These are phyloP conservation scores for Penicillium lagena DNA, from an alignment of 495 filamentous ascomycete genomes.

Conservation along the genomic window DNA sequence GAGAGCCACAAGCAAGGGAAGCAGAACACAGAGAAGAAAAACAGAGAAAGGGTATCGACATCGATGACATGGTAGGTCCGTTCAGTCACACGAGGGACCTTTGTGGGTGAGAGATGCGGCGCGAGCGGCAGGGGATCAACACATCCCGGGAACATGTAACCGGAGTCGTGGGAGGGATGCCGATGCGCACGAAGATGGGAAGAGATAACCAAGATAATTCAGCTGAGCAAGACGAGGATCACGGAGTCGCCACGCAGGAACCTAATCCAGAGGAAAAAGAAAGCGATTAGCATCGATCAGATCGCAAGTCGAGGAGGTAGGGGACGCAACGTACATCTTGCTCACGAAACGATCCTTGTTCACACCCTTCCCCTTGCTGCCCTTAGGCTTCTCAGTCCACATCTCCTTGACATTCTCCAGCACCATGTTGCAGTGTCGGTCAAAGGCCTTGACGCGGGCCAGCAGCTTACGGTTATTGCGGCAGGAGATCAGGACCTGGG, in stretches of 20 bases:
- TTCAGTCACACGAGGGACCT: neutral
- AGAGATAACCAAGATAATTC: slow-evolving; percentile 13
- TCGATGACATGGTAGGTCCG: slow-evolving; percentile 16
- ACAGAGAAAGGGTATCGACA: slow-evolving; percentile 20
- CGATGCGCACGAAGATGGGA: slow-evolving; percentile 4
- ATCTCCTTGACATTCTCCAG: slow-evolving; percentile 98
- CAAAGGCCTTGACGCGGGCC: slow-evolving; percentile 78
- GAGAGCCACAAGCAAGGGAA: slow-evolving; percentile 18
- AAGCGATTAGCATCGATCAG: no score
- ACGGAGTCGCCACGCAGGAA: slow-evolving; percentile 92
- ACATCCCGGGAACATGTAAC: slow-evolving; percentile 12
- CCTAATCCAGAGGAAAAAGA: slow-evolving; percentile 37
- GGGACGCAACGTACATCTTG: slow-evolving; percentile 69
- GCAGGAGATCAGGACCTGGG: slow-evolving; percentile 84
- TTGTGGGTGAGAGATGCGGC: slow-evolving; percentile 5
- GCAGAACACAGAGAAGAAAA: slow-evolving; percentile 5
- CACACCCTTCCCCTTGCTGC: slow-evolving; percentile 81
- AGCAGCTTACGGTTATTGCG: slow-evolving; percentile 84
- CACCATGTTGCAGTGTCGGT: slow-evolving; percentile 98
- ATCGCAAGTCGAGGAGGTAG: neutral
- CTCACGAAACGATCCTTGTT: slow-evolving; percentile 99
- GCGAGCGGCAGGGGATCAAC: slow-evolving; percentile 11
- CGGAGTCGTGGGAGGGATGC: slow-evolving; percentile 5
- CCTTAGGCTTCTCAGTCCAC: slow-evolving; percentile 95
- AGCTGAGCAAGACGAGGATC: slow-evolving; percentile 87